A percentile compares a stretch with the other conserved stretches of the same genome.
Conservation (phyloP, 2,329 filamentous ascomycete genomes). For the Fragosphaeria purpurea region DNA sequence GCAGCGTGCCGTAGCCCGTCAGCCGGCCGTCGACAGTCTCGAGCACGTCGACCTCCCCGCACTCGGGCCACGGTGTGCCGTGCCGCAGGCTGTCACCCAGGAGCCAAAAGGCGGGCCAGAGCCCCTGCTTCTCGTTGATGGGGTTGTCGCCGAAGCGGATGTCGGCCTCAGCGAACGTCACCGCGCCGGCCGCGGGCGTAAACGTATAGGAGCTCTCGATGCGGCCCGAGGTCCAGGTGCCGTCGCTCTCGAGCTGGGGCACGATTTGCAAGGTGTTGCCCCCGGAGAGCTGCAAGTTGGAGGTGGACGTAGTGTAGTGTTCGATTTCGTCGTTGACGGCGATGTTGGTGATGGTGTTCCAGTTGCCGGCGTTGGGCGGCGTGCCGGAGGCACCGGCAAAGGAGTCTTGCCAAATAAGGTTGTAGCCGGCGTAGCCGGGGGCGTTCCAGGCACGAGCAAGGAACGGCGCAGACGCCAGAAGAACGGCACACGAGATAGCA, state of each 20-base stretch:
- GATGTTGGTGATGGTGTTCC: constrained; percentile 37
- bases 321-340: constrained; percentile 40
- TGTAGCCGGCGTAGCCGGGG: constrained; percentile 31
- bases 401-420: constrained; percentile 33
- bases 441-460: constrained; percentile 24
- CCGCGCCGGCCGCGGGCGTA: constrained; percentile 29
- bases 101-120: constrained; percentile 48
- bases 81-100: constrained; percentile 35
- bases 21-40: constrained; percentile 39
- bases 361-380: constrained; percentile 27
- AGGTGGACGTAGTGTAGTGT: constrained; percentile 32
- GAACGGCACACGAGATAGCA: background rate
- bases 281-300: constrained; percentile 41
- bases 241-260: constrained; percentile 23
- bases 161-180: constrained; percentile 33
- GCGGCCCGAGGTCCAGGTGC: constrained; percentile 40
- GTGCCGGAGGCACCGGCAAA: constrained; percentile 32
- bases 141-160: constrained; percentile 34
- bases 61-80: constrained; percentile 35
- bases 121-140: constrained; percentile 32
- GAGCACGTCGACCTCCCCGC: constrained; percentile 44
- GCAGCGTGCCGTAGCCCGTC: constrained; percentile 34
- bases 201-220: constrained; percentile 38
- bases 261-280: constrained; percentile 42
- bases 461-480: constrained; percentile 18